Evolutionary conservation across 1,284 basidiomycete genomes (phyloP).

Genomic region (Sporisorium exsertum): DNA sequence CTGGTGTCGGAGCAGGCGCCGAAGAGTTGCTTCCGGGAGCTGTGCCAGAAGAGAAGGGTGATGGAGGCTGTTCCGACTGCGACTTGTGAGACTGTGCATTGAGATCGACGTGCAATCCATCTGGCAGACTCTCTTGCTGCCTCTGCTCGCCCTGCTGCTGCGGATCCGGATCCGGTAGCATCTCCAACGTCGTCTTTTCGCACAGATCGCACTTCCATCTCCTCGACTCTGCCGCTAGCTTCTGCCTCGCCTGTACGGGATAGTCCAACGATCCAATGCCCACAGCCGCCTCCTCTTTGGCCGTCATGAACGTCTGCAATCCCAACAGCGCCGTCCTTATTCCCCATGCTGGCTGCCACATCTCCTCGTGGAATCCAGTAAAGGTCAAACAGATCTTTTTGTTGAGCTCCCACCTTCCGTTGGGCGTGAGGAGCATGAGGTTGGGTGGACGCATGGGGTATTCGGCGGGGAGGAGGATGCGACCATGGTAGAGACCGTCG

Average conservation of each 20-base stretch:
- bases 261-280: conserved; percentile 92
- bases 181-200: conserved; percentile 33
- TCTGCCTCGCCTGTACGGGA: conserved; percentile 86
- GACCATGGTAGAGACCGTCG: conserved; percentile 81
- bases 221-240: conserved; percentile 65
- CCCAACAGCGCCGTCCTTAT: conserved; percentile 82
- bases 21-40: not conserved
- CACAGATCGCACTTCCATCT: conserved; percentile 54
- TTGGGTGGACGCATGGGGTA: conserved; percentile 95
- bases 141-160: not conserved
- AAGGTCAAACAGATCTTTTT: conserved; percentile 79
- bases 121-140: conserved; percentile 21
- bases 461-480: conserved; percentile 88
- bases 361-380: conserved; percentile 73
- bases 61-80: not conserved
- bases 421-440: conserved; percentile 93
- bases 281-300: conserved; percentile 77
- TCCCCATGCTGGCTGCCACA: conserved; percentile 98
- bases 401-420: conserved; percentile 92
- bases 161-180: conserved; percentile 38
- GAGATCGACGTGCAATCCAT: conserved; percentile 37
- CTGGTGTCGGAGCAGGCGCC: not conserved
- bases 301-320: conserved; percentile 68
- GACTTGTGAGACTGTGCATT: conserved; percentile 19
- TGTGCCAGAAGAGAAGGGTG: not conserved